Conservation (phyloP, 1,284 basidiomycete species). For the Marasmius sp. region DNA sequence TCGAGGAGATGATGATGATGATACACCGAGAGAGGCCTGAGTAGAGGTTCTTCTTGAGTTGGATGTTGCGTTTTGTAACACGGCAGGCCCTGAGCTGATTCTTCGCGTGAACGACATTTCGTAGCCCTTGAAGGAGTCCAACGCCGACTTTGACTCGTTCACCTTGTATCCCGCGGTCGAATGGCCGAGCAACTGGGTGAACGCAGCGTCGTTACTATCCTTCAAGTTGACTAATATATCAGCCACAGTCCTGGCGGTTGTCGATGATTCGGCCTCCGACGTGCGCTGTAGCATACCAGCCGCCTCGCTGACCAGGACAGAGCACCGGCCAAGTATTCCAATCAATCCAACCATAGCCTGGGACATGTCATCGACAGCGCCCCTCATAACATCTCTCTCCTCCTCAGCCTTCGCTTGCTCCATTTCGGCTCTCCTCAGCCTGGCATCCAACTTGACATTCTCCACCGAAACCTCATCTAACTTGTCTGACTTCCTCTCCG, state of each 20-base stretch:
- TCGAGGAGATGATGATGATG: constrained; percentile 36
- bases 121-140: constrained; percentile 49
- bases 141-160: constrained; percentile 30
- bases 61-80: constrained; percentile 38
- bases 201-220: constrained; percentile 66
- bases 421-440: constrained; percentile 69
- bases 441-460: constrained; percentile 72
- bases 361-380: constrained; percentile 66
- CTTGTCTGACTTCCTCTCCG: constrained; percentile 77
- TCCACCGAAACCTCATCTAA: constrained; percentile 75
- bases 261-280: constrained; percentile 40
- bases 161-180: constrained; percentile 55
- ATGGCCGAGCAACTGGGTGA: constrained; percentile 64
- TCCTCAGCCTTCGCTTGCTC: constrained; percentile 71
- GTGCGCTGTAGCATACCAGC: constrained; percentile 52
- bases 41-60: constrained; percentile 50
- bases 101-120: constrained; percentile 38
- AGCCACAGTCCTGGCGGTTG: constrained; percentile 45
- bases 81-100: constrained; percentile 47
- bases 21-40: constrained; percentile 37
- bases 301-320: constrained; percentile 70
- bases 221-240: constrained; percentile 53
- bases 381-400: constrained; percentile 66
- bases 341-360: constrained; percentile 69
- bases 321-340: constrained; percentile 80